Base-by-base conservation (phyloP, 257 asterid genomes). In the Mitragyna speciosa region DNA sequence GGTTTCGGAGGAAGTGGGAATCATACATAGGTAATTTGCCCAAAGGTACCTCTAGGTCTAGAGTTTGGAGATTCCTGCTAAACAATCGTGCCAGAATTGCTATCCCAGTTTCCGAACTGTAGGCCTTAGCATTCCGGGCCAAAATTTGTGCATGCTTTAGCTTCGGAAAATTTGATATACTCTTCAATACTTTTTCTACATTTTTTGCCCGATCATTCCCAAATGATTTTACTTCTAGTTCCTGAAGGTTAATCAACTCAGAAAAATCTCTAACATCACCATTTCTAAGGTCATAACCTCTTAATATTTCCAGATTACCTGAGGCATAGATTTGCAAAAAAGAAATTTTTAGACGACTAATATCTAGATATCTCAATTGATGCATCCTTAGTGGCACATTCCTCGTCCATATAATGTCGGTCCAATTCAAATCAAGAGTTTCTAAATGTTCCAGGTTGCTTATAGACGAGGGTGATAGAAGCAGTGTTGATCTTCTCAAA, bases 281-380 rank as follows among this genome's bases (percentile, higher is more conserved):
- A 20, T 56, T 36, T 36, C 41, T 4, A 36, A 2, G 2, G 7
- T n/a, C n/a, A 26, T 39, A 76, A 12, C 39, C 43, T 0, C 15
- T 0, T 7, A 76, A 6, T 6, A 12, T 36, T n/a, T 63, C 70
- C 56, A 73, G 65, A 43, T 73, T 49, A 33, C 17, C 7, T 28
- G 36, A 67, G 72, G 14, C 72, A 33, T 30, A n/a, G 6, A 73
- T 1, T 28, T 30, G 51, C 51, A 11, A 16, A 28, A 26, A 8
- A 14, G 6, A 51, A 66, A 30, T 22, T 6, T 36, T n/a, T n/a
- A 5, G 7, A 22, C 82, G 88, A n/a, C n/a, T n/a, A 69, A 85
- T 81, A 20, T 17, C 1, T 74, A 85, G 49, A 48, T 79, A 77
- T 33, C 49, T 82, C 31, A 85, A 39, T 39, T 73, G 52, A 14